phyloP scores from a whole-genome alignment of 2,329 filamentous ascomycete species.

The Colletotrichum lindemuthianum region DNA sequence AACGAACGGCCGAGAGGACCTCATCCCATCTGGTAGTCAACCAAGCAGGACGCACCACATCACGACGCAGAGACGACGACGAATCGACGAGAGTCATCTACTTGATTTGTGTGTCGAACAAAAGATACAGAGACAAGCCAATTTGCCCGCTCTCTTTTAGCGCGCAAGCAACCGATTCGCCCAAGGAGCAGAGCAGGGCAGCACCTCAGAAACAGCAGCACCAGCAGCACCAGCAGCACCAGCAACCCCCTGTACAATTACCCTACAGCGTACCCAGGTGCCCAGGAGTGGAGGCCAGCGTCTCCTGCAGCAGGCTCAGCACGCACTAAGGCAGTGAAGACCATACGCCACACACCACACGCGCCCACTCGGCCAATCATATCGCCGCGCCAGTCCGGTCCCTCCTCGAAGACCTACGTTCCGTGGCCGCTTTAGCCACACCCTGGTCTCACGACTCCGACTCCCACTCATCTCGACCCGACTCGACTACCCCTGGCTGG shows the following conservation, averaged over 20 bases:
- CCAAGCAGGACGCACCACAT: constrained; percentile 6
- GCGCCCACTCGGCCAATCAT: constrained; percentile 43
- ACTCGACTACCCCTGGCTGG: no score
- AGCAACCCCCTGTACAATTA: constrained; percentile 8
- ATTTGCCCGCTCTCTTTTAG: constrained; percentile 35
- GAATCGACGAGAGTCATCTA: no score
- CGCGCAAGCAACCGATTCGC: constrained; percentile 22
- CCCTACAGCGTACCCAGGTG: constrained; percentile 5
- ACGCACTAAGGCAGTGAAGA: constrained; percentile 42
- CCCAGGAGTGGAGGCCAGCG: constrained; percentile 2
- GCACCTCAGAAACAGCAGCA: constrained; percentile 25
- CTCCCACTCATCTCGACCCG: no score
- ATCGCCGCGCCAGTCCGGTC: constrained; percentile 38
- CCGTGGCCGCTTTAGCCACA: constrained; percentile 39
- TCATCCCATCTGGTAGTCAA: constrained; percentile 23
- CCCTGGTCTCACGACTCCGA: constrained; percentile 25
- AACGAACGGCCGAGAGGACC: constrained; percentile 7
- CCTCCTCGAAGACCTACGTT: constrained; percentile 10
- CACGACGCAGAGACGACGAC: no score
- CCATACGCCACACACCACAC: constrained; percentile 44
- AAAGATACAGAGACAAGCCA: neutral
- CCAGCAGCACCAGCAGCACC: constrained; percentile 14
- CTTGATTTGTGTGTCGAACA: no score
- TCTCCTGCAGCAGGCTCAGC: constrained; percentile 41
- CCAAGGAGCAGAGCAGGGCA: neutral